Evolutionary conservation across 495 filamentous ascomycete species (phyloP).

Genomic region (Xylaria venustula): DNA sequence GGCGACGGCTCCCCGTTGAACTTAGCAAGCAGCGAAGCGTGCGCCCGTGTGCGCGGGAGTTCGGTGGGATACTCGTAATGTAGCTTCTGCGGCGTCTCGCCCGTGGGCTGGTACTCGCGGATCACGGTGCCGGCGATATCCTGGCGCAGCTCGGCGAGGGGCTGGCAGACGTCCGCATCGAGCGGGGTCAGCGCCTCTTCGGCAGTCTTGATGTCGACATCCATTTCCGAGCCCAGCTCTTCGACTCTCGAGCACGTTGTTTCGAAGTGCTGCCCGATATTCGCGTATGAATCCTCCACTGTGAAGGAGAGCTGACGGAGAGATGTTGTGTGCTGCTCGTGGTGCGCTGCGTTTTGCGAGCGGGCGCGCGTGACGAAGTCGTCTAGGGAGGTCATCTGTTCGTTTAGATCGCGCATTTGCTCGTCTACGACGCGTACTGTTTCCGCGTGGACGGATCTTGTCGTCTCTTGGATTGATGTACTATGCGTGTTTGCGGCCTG

Average conservation of each 20-base stretch:
- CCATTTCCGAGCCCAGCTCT: conserved; percentile 62
- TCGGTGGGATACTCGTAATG: conserved; percentile 71
- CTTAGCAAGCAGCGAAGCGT: conserved; percentile 64
- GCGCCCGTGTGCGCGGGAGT: conserved; percentile 73
- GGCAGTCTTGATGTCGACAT: conserved; percentile 50
- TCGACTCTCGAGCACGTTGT: conserved; percentile 60
- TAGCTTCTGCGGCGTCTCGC: conserved; percentile 77
- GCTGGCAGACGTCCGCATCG: conserved; percentile 57
- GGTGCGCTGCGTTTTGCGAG: conserved; percentile 74
- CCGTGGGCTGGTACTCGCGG: conserved; percentile 78
- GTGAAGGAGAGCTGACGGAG: conserved; percentile 59
- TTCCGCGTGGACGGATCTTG: conserved; percentile 86
- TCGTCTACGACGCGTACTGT: conserved; percentile 86
- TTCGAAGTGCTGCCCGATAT: conserved; percentile 63
- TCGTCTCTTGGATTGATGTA: conserved; percentile 72
- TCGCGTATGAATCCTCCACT: conserved; percentile 68
- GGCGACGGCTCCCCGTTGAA: conserved; percentile 43
- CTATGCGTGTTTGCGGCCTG: conserved; percentile 78
- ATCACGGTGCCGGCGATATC: conserved; percentile 60
- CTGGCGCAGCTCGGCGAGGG: conserved; percentile 66
- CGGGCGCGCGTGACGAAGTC: conserved; percentile 84
- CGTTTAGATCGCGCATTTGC: conserved; percentile 81
- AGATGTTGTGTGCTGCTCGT: conserved; percentile 61
- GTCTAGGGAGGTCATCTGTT: conserved; percentile 84
- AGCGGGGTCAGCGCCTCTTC: conserved; percentile 58